Evolutionary conservation across 1,284 basidiomycete genomes (phyloP).

Genomic region (Volvariella volvacea): DNA sequence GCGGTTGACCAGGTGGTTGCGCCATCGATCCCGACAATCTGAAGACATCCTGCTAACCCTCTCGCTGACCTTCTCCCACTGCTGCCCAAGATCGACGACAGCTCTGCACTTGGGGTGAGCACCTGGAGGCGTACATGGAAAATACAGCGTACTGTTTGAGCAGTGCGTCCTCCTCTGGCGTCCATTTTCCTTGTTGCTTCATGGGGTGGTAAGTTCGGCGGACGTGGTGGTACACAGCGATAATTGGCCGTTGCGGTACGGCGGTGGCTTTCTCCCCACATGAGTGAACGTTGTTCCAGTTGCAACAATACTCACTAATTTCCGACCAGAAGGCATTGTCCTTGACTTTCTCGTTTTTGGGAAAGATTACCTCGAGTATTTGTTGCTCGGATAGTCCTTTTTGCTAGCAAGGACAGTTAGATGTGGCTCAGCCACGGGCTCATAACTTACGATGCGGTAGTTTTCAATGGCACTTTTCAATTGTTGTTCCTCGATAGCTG

Average conservation of each 20-base stretch:
- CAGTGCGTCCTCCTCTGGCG: conserved; percentile 55
- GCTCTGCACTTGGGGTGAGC: conserved; percentile 36
- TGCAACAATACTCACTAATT: conserved; percentile 72
- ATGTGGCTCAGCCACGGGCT: not conserved
- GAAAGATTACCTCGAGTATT: conserved; percentile 56
- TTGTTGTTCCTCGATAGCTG: conserved; percentile 64
- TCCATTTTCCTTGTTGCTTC: conserved; percentile 67
- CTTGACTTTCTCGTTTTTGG: conserved; percentile 52
- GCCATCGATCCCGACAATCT: conserved; percentile 80
- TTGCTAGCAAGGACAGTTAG: conserved; percentile 24
- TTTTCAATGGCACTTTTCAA: conserved; percentile 56
- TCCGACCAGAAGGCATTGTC: conserved; percentile 70
- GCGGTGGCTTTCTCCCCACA: conserved; percentile 42
- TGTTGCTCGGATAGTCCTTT: conserved; percentile 46
- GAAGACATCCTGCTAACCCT: conserved; percentile 65
- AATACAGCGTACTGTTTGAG: conserved; percentile 47
- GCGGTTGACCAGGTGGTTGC: conserved; percentile 66
- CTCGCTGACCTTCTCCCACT: conserved; percentile 71
- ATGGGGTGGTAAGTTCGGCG: conserved; percentile 62
- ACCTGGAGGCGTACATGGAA: not conserved
- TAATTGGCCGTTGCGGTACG: conserved; percentile 67
- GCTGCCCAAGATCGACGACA: conserved; percentile 60
- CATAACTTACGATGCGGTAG: conserved; percentile 48
- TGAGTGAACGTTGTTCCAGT: conserved; percentile 7
- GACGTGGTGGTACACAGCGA: conserved; percentile 77